Base-by-base conservation (phyloP, 2,329 filamentous ascomycete genomes). In the Fusarium lateritium region DNA sequence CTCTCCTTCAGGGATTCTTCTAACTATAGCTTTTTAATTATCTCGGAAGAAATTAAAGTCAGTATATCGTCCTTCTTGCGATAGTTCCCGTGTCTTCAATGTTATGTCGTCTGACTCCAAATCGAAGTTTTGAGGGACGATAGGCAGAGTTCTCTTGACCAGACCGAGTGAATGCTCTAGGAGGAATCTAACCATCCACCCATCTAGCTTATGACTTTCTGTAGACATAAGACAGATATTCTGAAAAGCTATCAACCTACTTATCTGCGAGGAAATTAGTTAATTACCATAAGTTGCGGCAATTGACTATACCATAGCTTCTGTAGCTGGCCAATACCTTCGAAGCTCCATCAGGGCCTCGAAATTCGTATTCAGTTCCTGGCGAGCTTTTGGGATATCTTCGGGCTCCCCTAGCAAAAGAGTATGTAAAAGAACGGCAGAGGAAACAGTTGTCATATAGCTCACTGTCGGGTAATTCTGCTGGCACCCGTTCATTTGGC, bases 171-270 rank as follows among this genome's bases (percentile, higher is more conserved):
- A 59, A 39, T 61, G 39, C 5, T 61, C 57, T 15, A 43, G 14
- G 9, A 61, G 9, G 17, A 61, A 61, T 2, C 57, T 49, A 0
- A 57, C 57, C 38, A 61, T 61, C 57, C 53, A 61, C 8, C 53
- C 53, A 22, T 61, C 57, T n/a, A 61, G 19, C 4, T 38, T 57
- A 17, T 56, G 57, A 4, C 31, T 57, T 8, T 57, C 57, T 3
- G 52, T 31, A 0, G 52, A 44, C n/a, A 50, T 1, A 0, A 61
- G 38, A 2, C 53, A 61, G 3, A 44, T 42, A 24, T 38, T 49
- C 3, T 61, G 57, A 1, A 61, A 61, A 0, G 39, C n/a, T n/a
- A 43, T 61, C 7, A 61, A 19, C 6, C 53, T 10, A 0, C 40
- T 57, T 4, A 61, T 59, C 56, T 59, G 7, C 0, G 1, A 34